Conservation (phyloP, 495 filamentous ascomycete species). For the Aspergillus funiculosus region DNA sequence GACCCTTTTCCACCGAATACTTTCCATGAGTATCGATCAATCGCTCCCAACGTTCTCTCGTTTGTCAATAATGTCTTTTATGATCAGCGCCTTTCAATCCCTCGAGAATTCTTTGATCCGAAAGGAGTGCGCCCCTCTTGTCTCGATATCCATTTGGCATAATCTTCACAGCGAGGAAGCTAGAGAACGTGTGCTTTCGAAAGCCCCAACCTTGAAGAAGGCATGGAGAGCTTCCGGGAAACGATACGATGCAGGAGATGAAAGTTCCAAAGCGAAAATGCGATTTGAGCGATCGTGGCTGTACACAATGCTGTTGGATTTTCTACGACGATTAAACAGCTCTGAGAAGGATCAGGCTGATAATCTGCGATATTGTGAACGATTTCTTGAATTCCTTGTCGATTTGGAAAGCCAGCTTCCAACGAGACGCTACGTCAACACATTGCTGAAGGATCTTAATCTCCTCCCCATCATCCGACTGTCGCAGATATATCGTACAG, state of each 20-base stretch:
- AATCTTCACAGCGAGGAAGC: constrained; percentile 70
- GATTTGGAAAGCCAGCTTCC: constrained; percentile 92
- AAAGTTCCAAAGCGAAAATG: constrained; percentile 66
- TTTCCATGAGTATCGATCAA: constrained; percentile 81
- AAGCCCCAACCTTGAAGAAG: constrained; percentile 67
- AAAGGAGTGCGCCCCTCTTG: constrained; percentile 92
- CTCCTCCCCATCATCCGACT: constrained; percentile 74
- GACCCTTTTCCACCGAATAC: constrained; percentile 77
- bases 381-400: constrained; percentile 83
- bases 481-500: constrained; percentile 69
- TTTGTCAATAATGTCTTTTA: constrained; percentile 74
- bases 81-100: constrained; percentile 89
- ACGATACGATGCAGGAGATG: constrained; percentile 82
- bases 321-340: constrained; percentile 65
- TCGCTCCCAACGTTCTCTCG: constrained; percentile 65
- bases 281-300: constrained; percentile 94
- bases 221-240: constrained; percentile 86
- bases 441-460: constrained; percentile 84
- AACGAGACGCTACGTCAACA: constrained; percentile 89
- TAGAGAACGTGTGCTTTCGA: constrained; percentile 62
- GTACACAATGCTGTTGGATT: constrained; percentile 79
- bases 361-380: constrained; percentile 78
- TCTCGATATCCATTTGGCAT: constrained; percentile 94
- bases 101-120: constrained; percentile 83
- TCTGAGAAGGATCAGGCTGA: constrained; percentile 47